A percentile compares a stretch with the other conserved stretches of the same genome.
Conservation (phyloP, 23 red algal genomes). For the Chondrus crispus region DNA sequence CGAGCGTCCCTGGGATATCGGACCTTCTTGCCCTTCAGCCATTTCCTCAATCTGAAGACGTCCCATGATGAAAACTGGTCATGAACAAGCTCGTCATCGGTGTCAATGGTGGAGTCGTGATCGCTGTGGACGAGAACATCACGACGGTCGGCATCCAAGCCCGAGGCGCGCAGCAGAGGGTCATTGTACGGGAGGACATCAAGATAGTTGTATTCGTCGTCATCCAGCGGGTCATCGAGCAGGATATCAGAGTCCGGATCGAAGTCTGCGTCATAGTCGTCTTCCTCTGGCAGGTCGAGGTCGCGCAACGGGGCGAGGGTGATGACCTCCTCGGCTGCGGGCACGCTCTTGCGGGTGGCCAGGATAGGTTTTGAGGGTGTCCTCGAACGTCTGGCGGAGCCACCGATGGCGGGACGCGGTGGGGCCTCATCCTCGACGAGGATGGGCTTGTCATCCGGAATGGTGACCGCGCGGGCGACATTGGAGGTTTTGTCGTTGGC, state of each 20-base stretch:
- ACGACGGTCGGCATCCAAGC: neutral
- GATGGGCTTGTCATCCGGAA: too few relatives aligned
- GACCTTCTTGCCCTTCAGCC: neutral
- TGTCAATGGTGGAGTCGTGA: neutral
- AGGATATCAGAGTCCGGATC: neutral
- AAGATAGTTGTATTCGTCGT: neutral
- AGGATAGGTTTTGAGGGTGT: too few relatives aligned
- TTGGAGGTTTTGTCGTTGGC: neutral
- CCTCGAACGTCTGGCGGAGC: too few relatives aligned
- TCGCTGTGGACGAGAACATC: constrained; percentile 9
- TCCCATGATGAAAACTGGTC: constrained; percentile 14
- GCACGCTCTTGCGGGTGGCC: neutral
- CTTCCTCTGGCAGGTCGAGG: neutral
- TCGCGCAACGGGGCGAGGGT: too few relatives aligned
- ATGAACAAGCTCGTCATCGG: neutral
- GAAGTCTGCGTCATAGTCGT: neutral
- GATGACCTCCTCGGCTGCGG: neutral
- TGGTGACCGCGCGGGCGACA: neutral
- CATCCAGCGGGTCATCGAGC: neutral
- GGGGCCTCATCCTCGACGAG: too few relatives aligned
- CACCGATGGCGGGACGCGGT: too few relatives aligned
- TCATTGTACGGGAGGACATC: neutral
- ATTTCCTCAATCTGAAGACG: neutral
- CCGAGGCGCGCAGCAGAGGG: neutral
- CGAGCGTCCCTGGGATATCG: neutral